Evolutionary conservation across 306 rosid genomes (phyloP), one percentile per base, ranked within the genome.

Genomic region (Fragaria vesca): DNA sequence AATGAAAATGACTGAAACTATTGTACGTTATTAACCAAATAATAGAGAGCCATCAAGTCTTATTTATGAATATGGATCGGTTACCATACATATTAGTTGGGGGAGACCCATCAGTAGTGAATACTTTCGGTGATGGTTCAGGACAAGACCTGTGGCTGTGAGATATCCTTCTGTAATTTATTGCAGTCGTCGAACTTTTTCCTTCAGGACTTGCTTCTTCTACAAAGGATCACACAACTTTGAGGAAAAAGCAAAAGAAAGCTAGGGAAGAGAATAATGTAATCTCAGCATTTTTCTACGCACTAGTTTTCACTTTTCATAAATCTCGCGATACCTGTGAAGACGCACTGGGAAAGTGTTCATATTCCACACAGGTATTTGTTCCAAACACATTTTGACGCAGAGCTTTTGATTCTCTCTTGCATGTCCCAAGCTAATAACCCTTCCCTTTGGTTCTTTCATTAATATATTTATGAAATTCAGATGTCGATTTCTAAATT

Each of bases 281-380:
- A 66, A 66, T 75, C 61, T 63, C 71, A 11, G 72, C 79, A 63
- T 54, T 32, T 62, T 45, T 58, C 71, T 18, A n/a, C 42, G 66
- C 66, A 54, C 50, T 71, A 50, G 38, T 42, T 26, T 74, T 10
- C 21, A 3, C 63, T 57, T n/a, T 54, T 57, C 32, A 74, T 57
- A 42, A 26, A 26, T 75, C 43, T 21, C 0, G 12, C 50, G 60
- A 78, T 69, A 32, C 81, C 47, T 79, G 69, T 48, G 70, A 78
- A 32, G 12, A 12, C 34, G 32, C 36, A 48, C 47, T 50, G 38
- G 57, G 54, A 72, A 58, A 70, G 72, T 47, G 65, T 40, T 18
- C 45, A 50, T 43, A 42, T 80, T 55, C 75, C 74, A 9, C 74
- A 9, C 32, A 55, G 62, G 78, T 48, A 75, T 80, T 65, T 74